phyloP scores from a whole-genome alignment of 2,329 filamentous ascomycete genomes.

The Paraphoma sp. region DNA sequence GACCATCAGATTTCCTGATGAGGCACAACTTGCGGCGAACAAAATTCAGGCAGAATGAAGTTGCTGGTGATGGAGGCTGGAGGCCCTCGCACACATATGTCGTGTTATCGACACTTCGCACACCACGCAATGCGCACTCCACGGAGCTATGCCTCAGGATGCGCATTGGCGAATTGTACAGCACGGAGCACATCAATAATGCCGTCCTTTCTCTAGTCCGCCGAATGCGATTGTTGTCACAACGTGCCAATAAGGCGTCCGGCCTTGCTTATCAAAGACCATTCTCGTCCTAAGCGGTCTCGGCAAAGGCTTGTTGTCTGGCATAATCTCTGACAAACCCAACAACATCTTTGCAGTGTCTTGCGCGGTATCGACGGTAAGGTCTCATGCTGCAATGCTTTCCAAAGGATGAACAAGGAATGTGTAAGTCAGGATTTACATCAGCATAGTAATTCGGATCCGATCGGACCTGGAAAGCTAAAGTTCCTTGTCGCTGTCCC shows the following conservation, averaged over 20 bases:
- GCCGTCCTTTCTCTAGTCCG: not conserved
- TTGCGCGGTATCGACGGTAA: not conserved
- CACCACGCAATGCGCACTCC: too few relatives aligned
- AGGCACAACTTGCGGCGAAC: slow-evolving; percentile 6
- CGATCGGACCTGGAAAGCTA: not conserved
- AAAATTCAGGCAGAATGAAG: not conserved
- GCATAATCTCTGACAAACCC: not conserved
- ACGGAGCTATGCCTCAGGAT: too few relatives aligned
- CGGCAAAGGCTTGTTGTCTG: slow-evolving; percentile 4
- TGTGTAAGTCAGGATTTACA: not conserved
- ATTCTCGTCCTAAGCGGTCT: not conserved
- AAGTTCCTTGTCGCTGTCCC: not conserved
- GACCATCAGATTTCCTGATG: slow-evolving; percentile 40
- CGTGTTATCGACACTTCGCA: too few relatives aligned
- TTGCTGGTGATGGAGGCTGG: not conserved
- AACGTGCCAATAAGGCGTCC: not conserved
- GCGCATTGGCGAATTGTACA: not conserved
- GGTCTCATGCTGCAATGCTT: not conserved
- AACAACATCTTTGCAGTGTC: not conserved
- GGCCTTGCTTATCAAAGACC: slow-evolving; percentile 2
- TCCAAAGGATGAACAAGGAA: not conserved
- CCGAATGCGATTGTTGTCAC: not conserved
- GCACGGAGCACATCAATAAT: not conserved
- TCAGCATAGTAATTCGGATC: not conserved
- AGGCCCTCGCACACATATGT: too few relatives aligned